phyloP scores from a whole-genome alignment of 2,329 filamentous ascomycete species.

The Verticillium dahliae region DNA sequence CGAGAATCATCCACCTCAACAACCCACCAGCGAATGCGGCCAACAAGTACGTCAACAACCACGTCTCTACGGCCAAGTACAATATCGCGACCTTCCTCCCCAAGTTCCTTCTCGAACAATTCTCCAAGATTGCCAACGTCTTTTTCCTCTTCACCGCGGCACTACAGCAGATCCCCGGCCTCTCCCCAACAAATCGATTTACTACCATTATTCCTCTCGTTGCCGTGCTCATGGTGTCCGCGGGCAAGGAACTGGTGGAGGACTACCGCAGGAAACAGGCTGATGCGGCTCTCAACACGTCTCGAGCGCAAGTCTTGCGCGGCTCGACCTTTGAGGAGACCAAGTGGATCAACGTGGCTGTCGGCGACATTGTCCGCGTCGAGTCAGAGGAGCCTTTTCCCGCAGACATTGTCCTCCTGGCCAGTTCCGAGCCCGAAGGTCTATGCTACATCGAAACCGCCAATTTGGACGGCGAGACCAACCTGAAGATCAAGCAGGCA shows the following conservation, averaged over 20 bases:
- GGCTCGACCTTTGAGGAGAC: conserved; percentile 80
- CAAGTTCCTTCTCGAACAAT: conserved; percentile 97
- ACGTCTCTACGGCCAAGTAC: conserved; percentile 97
- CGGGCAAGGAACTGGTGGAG: conserved; percentile 88
- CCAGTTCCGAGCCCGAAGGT: conserved; percentile 94
- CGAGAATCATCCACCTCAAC: conserved; percentile 90
- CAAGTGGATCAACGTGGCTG: conserved; percentile 88
- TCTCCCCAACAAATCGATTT: conserved; percentile 90
- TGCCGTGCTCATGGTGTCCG: conserved; percentile 88
- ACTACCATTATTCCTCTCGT: conserved; percentile 93
- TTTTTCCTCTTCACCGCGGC: conserved; percentile 98
- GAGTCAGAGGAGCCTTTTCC: conserved; percentile 94
- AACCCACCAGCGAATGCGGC: conserved; percentile 85
- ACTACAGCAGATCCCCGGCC: conserved; percentile 88
- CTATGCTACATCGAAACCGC: conserved; percentile 98
- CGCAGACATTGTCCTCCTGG: conserved; percentile 84
- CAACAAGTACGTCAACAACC: conserved; percentile 92
- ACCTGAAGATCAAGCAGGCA: conserved; percentile 97
- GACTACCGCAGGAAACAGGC: conserved; percentile 86
- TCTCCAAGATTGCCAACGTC: conserved; percentile 97
- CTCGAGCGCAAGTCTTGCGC: conserved; percentile 74
- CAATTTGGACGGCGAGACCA: conserved; percentile 95
- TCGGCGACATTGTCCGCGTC: conserved; percentile 88
- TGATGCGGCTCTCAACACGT: conserved; percentile 81
- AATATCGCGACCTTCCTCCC: conserved; percentile 88